Evolutionary conservation across 768 basidiomycete genomes (phyloP), one percentile per base, ranked within the genome.

Genomic region (Leucosporidium scottii): DNA sequence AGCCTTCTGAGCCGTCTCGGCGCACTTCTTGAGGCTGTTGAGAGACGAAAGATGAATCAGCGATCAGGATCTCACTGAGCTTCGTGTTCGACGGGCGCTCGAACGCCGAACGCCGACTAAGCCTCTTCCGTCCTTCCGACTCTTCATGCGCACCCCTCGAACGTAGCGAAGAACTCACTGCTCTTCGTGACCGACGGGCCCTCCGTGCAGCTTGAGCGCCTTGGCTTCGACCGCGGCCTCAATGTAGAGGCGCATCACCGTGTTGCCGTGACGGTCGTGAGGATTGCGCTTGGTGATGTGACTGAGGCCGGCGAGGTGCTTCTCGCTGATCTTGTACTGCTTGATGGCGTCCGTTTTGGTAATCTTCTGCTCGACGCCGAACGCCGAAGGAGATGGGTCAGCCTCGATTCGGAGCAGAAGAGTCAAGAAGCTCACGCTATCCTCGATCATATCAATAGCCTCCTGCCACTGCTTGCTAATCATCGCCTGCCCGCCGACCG

Each of bases 151-250:
- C n/a, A n/a, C n/a, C n/a, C n/a, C n/a, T n/a, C n/a, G n/a, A n/a
- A n/a, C n/a, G n/a, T n/a, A n/a, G n/a, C n/a, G n/a, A n/a, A 34
- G 10, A 44, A 44, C 39, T 44, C 39, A 67, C 66, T 50, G 48
- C 13, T 2, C 30, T 0, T 18, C 28, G 30, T 68, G 67, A 10
- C 48, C 67, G 2, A 7, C 10, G 1, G 34, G 44, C 30, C 68
- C 68, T 25, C 63, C 63, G 50, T 69, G 68, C 1, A 62, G 17
- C 10, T 54, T 49, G 60, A 61, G 50, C 10, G 68, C 68, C 18
- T 61, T 48, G 23, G 48, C 18, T 53, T 69, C 63, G 55, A 69
- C 64, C 15, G 59, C 60, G 10, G 54, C 49, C n/a, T 69, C 68
- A 64, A 62, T 2, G 56, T 62, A 65, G 9, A 69, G 55, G 36